Evolutionary conservation across 106 monocot genomes (phyloP), one percentile per base, ranked within the genome.

Genomic region (Dendrobium catenatum): DNA sequence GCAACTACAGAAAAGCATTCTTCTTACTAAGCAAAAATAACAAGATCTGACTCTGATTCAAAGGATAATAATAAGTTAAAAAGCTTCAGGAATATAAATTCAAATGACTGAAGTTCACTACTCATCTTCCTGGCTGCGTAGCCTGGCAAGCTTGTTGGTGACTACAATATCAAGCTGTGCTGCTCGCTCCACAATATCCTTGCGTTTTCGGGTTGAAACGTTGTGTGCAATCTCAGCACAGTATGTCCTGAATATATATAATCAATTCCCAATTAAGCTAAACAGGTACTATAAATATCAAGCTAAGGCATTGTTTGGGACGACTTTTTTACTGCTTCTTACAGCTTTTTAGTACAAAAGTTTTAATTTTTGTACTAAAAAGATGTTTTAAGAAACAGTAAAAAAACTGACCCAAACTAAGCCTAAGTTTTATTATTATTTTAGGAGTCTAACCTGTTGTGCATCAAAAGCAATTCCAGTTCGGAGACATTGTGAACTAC

Each of bases 51-150:
- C 56, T 56, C 15, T 46, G 46, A 51, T 51, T 51, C 51, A 51
- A 51, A 10, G 13, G 20, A 61, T 19, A 22, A 61, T 22, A 61
- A 6, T 61, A 61, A 61, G 22, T n/a, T 4, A 22, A 22, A 19
- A 61, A 61, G 22, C 9, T 20, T 5, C 4, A 22, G 61, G n/a
- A 61, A 61, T 20, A 20, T 6, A 61, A 22, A 37, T 37, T 37
- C 37, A 37, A 37, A 37, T 37, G 22, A 22, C n/a, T 6, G 61
- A 22, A 19, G 6, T 20, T 7, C 22, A 4, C 47, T 87, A 93
- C 90, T 93, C 88, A 22, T 93, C 93, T 68, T 93, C 93, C 80
- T 93, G 90, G 83, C 93, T 93, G 68, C 87, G 90, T 7, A 93
- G 79, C 93, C 93, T 88, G 2, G 93, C 90, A 29, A 93, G 90